A percentile compares a stretch with the other conserved stretches of the same genome.
phyloP scores from a whole-genome alignment of 805 yeast genomes.

The Pichia paraexigua region DNA sequence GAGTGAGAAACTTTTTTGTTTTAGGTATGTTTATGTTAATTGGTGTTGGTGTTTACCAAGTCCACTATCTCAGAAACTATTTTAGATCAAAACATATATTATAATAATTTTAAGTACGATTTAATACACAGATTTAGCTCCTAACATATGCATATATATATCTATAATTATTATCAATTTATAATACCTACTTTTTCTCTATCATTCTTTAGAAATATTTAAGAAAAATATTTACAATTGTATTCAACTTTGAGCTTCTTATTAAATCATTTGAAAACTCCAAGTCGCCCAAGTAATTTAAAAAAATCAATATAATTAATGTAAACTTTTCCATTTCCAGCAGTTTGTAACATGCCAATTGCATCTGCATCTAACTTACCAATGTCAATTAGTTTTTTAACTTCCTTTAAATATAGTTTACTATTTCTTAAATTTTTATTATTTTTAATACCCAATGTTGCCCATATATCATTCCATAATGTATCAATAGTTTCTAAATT shows the following conservation, averaged over 20 bases:
- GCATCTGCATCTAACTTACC: conserved; percentile 32
- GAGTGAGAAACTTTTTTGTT: conserved; percentile 83
- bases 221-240: neutral
- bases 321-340: conserved; percentile 30
- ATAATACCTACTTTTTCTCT: neutral
- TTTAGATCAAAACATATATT: conserved; percentile 81
- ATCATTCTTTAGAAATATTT: too few relatives aligned
- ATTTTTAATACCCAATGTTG: neutral
- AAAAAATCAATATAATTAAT: conserved; percentile 41
- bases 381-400: conserved; percentile 23
- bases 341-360: conserved; percentile 34
- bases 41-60: conserved; percentile 86
- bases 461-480: conserved; percentile 33
- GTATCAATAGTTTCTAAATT: conserved; percentile 30
- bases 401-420: conserved; percentile 31
- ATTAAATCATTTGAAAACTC: neutral
- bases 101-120: conserved; percentile 19
- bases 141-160: neutral
- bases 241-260: too few relatives aligned
- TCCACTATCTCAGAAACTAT: conserved; percentile 83
- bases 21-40: conserved; percentile 60
- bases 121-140: neutral
- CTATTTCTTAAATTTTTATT: neutral
- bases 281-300: conserved; percentile 29
- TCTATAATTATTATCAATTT: neutral